Evolutionary conservation across 2,329 filamentous ascomycete species (phyloP).

Genomic region (Xylaria sp.): DNA sequence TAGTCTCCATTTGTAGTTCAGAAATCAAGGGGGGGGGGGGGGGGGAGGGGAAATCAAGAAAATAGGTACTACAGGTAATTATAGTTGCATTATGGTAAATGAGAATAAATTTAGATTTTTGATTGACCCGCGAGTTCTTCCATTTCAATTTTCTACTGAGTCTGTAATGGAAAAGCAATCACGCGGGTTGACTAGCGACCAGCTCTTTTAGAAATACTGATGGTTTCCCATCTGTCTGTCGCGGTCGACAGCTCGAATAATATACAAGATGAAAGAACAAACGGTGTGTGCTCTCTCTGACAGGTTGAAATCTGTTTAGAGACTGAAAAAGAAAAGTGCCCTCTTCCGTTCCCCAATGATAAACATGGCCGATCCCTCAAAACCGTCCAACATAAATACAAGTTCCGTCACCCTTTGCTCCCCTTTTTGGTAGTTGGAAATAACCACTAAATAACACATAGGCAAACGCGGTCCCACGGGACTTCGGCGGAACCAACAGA

Average conservation of each 20-base stretch:
- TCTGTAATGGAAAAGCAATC: conserved; percentile 14
- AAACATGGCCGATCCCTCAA: conserved; percentile 8
- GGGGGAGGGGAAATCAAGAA: too few species aligned
- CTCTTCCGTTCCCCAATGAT: conserved; percentile 17
- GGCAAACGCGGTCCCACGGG: conserved; percentile 30
- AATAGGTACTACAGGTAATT: too few species aligned
- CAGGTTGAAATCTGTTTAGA: conserved; percentile 10
- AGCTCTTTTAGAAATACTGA: conserved; percentile 5
- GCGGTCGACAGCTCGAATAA: conserved; percentile 30
- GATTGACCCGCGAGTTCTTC: conserved; percentile 7
- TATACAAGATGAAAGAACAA: conserved; percentile 29
- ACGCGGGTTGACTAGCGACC: background rate
- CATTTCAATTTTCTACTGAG: background rate
- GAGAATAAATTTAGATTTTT: conserved; percentile 16
- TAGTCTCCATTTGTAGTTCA: background rate
- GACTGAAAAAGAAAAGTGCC: conserved; percentile 9
- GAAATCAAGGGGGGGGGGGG: conserved; percentile 4
- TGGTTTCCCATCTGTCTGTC: too few species aligned
- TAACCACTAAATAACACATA: conserved; percentile 32
- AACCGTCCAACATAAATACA: conserved; percentile 24
- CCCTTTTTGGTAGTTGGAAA: conserved; percentile 6
- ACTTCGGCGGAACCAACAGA: conserved; percentile 28
- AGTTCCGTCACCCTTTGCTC: conserved; percentile 17
- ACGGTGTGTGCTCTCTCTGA: conserved; percentile 16
- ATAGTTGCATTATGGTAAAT: conserved; percentile 13